Evolutionary conservation across 1,139 yeast species (phyloP).

Genomic region (Pichia sp.): DNA sequence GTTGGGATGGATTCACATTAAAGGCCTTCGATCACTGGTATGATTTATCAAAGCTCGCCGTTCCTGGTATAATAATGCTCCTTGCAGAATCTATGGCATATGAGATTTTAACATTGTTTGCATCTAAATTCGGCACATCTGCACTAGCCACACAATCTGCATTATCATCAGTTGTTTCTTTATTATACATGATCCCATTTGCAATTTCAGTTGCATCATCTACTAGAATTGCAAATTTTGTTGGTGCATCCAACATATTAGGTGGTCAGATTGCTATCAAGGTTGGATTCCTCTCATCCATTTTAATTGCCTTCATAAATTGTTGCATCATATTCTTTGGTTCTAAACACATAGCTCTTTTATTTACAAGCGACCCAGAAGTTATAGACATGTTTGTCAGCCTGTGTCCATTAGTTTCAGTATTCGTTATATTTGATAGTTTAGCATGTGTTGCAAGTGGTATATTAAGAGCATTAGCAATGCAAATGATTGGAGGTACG

Average conservation of each 20-base stretch:
- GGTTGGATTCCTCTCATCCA: constrained; percentile 60
- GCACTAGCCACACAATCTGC: constrained; percentile 91
- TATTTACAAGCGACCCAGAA: constrained; percentile 69
- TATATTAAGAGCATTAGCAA: constrained; percentile 81
- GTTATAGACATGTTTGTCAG: constrained; percentile 49
- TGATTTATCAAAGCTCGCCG: constrained; percentile 55
- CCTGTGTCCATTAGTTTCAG: constrained; percentile 70
- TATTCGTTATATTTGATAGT: constrained; percentile 77
- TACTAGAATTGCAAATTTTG: constrained; percentile 83
- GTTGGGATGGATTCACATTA: constrained; percentile 64
- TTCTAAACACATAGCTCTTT: constrained; percentile 54
- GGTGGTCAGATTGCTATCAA: constrained; percentile 65
- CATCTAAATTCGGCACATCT: constrained; percentile 78
- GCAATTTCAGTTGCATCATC: constrained; percentile 86
- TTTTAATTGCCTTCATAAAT: constrained; percentile 56
- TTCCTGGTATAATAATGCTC: constrained; percentile 73
- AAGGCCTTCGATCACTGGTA: constrained; percentile 61
- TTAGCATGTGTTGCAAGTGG: constrained; percentile 85
- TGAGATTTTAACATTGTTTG: constrained; percentile 67
- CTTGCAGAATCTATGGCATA: constrained; percentile 75
- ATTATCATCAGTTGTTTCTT: constrained; percentile 74
- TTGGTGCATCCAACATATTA: constrained; percentile 71
- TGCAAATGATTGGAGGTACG: constrained; percentile 80
- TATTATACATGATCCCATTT: constrained; percentile 85
- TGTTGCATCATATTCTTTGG: constrained; percentile 52